Evolutionary conservation across 768 basidiomycete species (phyloP), one percentile per base, ranked within the genome.

Genomic region (Phlegmacium glaucopus): DNA sequence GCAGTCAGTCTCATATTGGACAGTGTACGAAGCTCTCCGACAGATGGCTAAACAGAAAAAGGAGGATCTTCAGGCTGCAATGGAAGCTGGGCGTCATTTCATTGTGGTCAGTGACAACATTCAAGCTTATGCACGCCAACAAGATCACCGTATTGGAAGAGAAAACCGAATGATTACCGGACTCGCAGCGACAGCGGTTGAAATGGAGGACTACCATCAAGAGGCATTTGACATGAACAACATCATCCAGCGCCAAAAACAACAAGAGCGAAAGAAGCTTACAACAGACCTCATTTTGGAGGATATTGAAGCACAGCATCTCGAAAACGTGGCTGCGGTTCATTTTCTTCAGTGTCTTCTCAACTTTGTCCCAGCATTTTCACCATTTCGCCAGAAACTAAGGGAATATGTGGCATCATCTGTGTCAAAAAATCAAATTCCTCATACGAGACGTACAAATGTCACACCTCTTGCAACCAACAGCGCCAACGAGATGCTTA

Each of bases 111-210:
- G 47, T 17, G 54, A 61, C 37, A 61, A 61, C 47, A 48, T 52
- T 10, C 57, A 59, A 41, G 41, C 48, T 0, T 59, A 52, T 16
- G 39, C 41, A 9, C 45, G 42, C 22, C 44, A 45, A 40, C 44
- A 45, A 7, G 56, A 59, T 27, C 47, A 44, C 27, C 17, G 56
- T 6, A 50, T 59, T 28, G 54, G 57, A 2, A 9, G 36, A 12
- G 53, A 57, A 41, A 61, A 42, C 17, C 39, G 37, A n/a, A 55
- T 58, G 55, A 50, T 61, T 12, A 55, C 47, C 13, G 57, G 59
- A 1, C 42, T 56, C 10, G 56, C 52, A 13, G 59, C 47, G 1
- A 61, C 55, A 11, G 55, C 49, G 0, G 45, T 61, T 12, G 36
- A 49, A 39, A 52, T 61, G 51, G 50, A 58, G 29, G 47, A 55